phyloP scores from a whole-genome alignment of 148 eudicot genomes.

The Tetragonia tetragonoides region DNA sequence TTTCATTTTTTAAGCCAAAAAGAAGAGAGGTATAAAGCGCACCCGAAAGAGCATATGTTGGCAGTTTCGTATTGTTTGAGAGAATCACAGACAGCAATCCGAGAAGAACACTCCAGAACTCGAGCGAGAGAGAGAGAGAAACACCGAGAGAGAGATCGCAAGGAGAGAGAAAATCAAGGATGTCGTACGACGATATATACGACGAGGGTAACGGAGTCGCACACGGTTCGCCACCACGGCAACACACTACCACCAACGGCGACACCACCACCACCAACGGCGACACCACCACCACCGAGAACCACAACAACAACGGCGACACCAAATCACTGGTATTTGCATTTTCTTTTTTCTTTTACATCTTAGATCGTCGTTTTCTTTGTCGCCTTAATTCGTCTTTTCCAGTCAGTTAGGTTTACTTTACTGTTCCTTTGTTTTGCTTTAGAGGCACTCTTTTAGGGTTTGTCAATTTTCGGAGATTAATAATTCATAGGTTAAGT shows the following conservation, averaged over 20 bases:
- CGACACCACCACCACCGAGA: conserved; percentile 44
- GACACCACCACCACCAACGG: conserved; percentile 40
- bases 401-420: neutral
- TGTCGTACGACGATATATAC: conserved; percentile 40
- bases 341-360: neutral
- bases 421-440: neutral
- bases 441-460: neutral
- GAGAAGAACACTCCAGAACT: neutral
- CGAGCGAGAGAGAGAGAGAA: neutral
- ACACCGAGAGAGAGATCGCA: neutral
- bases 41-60: too few relatives aligned
- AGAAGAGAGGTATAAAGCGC: too few relatives aligned
- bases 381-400: neutral
- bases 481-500: too few relatives aligned
- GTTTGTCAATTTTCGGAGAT: neutral
- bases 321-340: conserved; percentile 46
- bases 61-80: too few relatives aligned
- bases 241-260: conserved; percentile 27
- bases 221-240: conserved; percentile 41
- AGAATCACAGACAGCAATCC: too few relatives aligned
- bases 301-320: conserved; percentile 40
- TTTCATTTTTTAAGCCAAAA: too few relatives aligned
- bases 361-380: neutral
- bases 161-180: conserved; percentile 13
- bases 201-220: conserved; percentile 50